Conservation (phyloP, 1,284 basidiomycete genomes). For the Xanthoconium separans region DNA sequence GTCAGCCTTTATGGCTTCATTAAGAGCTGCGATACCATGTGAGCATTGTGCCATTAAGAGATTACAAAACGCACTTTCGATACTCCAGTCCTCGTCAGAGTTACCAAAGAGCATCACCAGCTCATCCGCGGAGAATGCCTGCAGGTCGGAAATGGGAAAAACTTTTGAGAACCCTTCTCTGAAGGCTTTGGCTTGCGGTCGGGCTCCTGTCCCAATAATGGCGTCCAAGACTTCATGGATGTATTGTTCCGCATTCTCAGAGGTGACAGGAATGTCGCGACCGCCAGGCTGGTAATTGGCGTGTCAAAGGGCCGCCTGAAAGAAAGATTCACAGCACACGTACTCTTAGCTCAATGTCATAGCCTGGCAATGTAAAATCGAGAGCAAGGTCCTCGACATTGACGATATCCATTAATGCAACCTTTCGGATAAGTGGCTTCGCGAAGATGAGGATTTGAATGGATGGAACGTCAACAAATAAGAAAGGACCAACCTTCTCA, state of each 20-base stretch:
- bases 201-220: constrained; percentile 76
- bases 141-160: constrained; percentile 88
- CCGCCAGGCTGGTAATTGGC: constrained; percentile 62
- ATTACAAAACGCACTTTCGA: constrained; percentile 68
- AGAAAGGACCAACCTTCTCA: constrained; percentile 49
- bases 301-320: background rate
- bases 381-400: constrained; percentile 85
- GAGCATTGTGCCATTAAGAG: background rate
- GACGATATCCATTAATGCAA: constrained; percentile 58
- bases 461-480: constrained; percentile 2
- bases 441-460: background rate
- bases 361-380: constrained; percentile 96
- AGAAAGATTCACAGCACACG: constrained; percentile 20
- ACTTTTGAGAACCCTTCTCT: constrained; percentile 90
- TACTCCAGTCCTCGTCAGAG: constrained; percentile 91
- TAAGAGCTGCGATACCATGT: constrained; percentile 55
- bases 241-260: constrained; percentile 88
- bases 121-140: constrained; percentile 93
- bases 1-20: constrained; percentile 92
- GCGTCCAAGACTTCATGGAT: constrained; percentile 78
- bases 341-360: constrained; percentile 87
- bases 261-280: constrained; percentile 75
- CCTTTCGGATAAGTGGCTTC: constrained; percentile 51
- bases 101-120: constrained; percentile 93
- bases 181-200: constrained; percentile 81